Base-by-base conservation (phyloP, 345 rosid species). In the Cochlearia excelsa region DNA sequence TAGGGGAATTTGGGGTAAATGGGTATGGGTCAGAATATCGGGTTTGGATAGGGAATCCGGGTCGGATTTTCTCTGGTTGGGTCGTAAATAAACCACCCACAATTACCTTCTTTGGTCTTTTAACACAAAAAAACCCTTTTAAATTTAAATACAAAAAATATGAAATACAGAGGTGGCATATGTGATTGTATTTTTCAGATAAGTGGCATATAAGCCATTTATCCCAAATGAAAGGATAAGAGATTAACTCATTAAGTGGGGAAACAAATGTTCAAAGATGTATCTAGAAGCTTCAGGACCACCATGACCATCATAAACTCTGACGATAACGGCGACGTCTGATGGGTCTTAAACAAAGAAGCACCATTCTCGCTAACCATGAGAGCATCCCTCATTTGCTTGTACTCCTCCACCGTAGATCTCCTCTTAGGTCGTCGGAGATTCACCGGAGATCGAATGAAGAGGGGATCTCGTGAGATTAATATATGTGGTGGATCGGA, bases 311-410 rank as follows among this genome's bases (percentile, higher is more conserved):
- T 92, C 98, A 50, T 86, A 86, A 47, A 92, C 90, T 6, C 98
- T 97, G 40, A 88, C 78, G 59, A 92, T 89, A 27, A 82, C 81
- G 39, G 86, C 84, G 11, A 75, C 85, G 27, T 43, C 89, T 68
- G 59, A 83, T 66, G 55, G 94, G 95, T 77, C 80, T 69, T 82
- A 90, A 82, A 69, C 97, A 92, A 40, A 84, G 82, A 69, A 77
- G 71, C 54, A 82, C 83, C 51, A 80, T 75, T 72, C 82, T 86
- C 77, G 59, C 74, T 59, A 92, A 34, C 93, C 93, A 86, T 65
- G 91, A 83, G 65, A 78, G 72, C 98, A 92, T 89, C 88, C 95
- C 93, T 83, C 98, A 92, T 92, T 88, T 83, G 89, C 82, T 6
- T 5, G 57, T 68, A 47, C 35, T 23, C 11, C 37, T 58, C 46